Evolutionary conservation across 208 protist genomes (phyloP), one percentile per base, ranked within the genome.

Genomic region (Wallacemonas collosoma): DNA sequence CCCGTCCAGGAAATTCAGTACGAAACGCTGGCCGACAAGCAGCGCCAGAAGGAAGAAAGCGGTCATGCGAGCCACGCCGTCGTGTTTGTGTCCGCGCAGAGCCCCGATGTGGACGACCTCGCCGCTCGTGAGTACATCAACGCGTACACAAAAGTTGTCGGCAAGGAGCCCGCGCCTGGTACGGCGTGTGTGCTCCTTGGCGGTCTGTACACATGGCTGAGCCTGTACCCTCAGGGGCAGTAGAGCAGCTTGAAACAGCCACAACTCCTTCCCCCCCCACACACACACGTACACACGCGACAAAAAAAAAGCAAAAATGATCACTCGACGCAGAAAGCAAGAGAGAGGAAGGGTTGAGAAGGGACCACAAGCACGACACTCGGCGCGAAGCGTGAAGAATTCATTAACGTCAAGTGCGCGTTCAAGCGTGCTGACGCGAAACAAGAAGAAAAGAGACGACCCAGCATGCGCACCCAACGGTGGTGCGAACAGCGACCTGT

Each of bases 61-160:
- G 58, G 40, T 14, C 45, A 74, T 5, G 9, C 53, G 7, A 53
- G 54, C 17, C 45, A n/a, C n/a, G 17, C 70, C 35, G 51, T 89
- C 38, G 71, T 89, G 2, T 89, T 89, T 67, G 79, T 85, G 0
- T 89, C 84, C 1, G 69, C 68, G 57, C 77, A 86, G 45, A 85
- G 79, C 53, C 84, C 84, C 11, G 84, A 89, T 50, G 55, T 89
- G 5, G 84, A 89, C 67, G 83, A 89, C 58, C 51, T 84, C 4
- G 80, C 74, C 5, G 83, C 83, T 5, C 83, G 81, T 26, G 80
- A 89, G 64, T 83, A 77, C 66, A 86, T 86, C 35, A 70, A 67
- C 41, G 72, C 62, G 67, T 82, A 82, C 70, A 50, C 70, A 11
- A 77, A 74, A 74, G 38, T 50, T 1, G 54, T 71, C 39, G 36